Evolutionary conservation across 768 basidiomycete genomes (phyloP), one percentile per base, ranked within the genome.

Genomic region (Epithele typhae): DNA sequence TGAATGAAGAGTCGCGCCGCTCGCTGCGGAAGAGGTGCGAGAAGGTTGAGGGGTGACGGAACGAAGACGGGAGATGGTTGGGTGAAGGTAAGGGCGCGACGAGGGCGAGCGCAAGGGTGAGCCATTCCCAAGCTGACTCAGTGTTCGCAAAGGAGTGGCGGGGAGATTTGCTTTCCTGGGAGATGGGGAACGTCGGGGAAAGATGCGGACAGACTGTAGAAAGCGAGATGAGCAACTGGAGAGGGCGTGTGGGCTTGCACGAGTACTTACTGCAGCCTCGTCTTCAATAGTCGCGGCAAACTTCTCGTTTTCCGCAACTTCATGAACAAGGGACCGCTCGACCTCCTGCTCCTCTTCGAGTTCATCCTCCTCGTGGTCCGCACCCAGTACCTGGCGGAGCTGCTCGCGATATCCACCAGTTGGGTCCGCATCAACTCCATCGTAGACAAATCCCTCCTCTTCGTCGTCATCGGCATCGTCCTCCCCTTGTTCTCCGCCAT

Each of bases 41-140:
- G 69, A 64, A 4, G 71, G 63, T 21, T 72, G 74, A 11, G 81
- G 79, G 5, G 75, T 73, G 57, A 74, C 74, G 11, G 90, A 88
- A 35, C 88, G 85, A 34, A 89, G 76, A n/a, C 88, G 77, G 23
- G 88, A 92, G 5, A 88, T 76, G n/a, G 72, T 77, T 3, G 85
- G 84, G 55, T 86, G 82, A 17, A 88, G 62, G 61, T 84, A 88
- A 11, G 81, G 76, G 32, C 76, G 73, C 3, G 76, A 24, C 23
- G 43, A 41, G 5, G 50, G 45, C 9, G 46, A 25, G 7, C 35
- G 51, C 2, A 58, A 21, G 11, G 51, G 46, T 5, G 46, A 37
- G 3, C 51, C 51, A 36, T 52, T 48, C 7, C 42, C 46, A 7
- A 43, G 10, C 14, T 52, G 39, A 17, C 25, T 45, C 1, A 42